Evolutionary conservation across 345 rosid genomes (phyloP), one percentile per base, ranked within the genome.

Genomic region (Sonneratia caseolaris): DNA sequence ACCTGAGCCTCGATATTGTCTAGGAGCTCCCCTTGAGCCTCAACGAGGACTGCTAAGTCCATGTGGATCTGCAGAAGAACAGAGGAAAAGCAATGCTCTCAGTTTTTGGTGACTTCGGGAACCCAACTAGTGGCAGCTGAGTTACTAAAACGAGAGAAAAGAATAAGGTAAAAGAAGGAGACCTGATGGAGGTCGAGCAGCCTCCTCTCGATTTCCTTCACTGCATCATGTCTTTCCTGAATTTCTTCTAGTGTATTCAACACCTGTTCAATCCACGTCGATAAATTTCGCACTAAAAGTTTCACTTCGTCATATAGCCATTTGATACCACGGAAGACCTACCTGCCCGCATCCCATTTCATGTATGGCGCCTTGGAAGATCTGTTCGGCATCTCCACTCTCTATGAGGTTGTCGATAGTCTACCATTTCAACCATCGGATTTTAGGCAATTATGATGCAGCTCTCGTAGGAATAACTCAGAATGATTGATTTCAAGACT

Each of bases 281-380:
- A 16, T 66, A 36, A 3, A 35, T 38, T 12, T 64, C 40, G 4
- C 12, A 59, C 40, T 21, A 36, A 64, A 64, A 27, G 18, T 47
- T 12, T 48, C 3, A 48, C 14, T 2, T 48, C 13, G 53, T 12
- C 53, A 13, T 16, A 16, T 11, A 2, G 32, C 32, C 14, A 14
- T 48, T 48, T 15, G 11, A 47, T 47, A 47, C 51, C 8, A 11
- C 2, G 43, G 9, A 40, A 2, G 9, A 4, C 5, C 5, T 64
- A 93, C 98, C 94, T 91, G 91, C 78, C 97, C 98, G 71, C 96
- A 79, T 40, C 98, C 98, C 81, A 86, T 90, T 81, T 91, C 96
- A 74, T 93, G 91, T 73, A 93, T 88, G 49, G 98, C 98, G 74
- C 86, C 88, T 75, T 91, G 91, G 83, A 93, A 91, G 71, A 89